These are phyloP conservation scores for Pueraria montana DNA, from an alignment of 306 rosid genomes.

Conservation along the genomic window DNA sequence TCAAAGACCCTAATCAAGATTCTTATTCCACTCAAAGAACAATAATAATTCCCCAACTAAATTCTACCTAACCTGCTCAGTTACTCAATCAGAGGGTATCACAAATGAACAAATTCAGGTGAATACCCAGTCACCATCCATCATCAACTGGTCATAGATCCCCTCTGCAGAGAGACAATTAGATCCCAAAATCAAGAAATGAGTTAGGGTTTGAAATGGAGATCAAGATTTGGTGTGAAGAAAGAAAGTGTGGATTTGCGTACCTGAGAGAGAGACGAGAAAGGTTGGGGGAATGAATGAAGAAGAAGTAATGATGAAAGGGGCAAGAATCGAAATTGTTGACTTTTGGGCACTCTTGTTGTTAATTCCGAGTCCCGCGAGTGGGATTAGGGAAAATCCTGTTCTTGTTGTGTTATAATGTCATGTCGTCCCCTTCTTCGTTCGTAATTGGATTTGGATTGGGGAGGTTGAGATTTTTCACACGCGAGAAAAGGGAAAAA, in stretches of 20 bases:
- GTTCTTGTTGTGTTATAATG: neutral
- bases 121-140: slow-evolving; percentile 9
- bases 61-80: slow-evolving; percentile 25
- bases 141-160: slow-evolving; percentile 31
- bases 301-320: slow-evolving; percentile 18
- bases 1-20: slow-evolving; percentile 39
- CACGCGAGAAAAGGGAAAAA: neutral
- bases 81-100: slow-evolving; percentile 14
- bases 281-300: slow-evolving; percentile 31
- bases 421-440: neutral
- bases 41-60: slow-evolving; percentile 28
- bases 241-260: slow-evolving; percentile 14
- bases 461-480: neutral
- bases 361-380: slow-evolving; percentile 24
- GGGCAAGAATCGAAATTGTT: slow-evolving; percentile 43
- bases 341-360: slow-evolving; percentile 40
- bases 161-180: slow-evolving; percentile 36
- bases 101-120: neutral
- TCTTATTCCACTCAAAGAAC: slow-evolving; percentile 44
- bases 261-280: slow-evolving; percentile 61
- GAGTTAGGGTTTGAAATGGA: slow-evolving; percentile 62
- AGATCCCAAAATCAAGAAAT: slow-evolving; percentile 31
- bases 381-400: slow-evolving; percentile 26
- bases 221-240: slow-evolving; percentile 39
- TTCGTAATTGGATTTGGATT: slow-evolving; percentile 1